phyloP scores from a whole-genome alignment of 306 rosid genomes.

The Rubus idaeus region DNA sequence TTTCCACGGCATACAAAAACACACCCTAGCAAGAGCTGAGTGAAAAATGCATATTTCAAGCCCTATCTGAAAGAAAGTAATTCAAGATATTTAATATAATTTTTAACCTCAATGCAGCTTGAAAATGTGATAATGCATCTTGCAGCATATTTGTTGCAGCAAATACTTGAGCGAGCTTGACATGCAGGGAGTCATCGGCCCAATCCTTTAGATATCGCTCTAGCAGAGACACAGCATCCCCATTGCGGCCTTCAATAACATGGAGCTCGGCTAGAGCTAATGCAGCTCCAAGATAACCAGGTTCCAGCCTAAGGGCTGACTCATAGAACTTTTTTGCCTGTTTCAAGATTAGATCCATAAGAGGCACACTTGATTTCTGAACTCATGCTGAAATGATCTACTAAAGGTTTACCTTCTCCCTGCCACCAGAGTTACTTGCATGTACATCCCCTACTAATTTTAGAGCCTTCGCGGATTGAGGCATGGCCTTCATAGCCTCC shows the following conservation, averaged over 20 bases:
- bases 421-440: constrained; percentile 87
- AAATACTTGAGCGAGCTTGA: constrained; percentile 95
- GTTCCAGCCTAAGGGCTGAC: constrained; percentile 98
- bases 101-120: constrained; percentile 81
- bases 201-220: constrained; percentile 96
- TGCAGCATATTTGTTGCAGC: constrained; percentile 91
- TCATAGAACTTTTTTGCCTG: constrained; percentile 97
- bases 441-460: constrained; percentile 97
- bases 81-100: not conserved
- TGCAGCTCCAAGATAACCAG: constrained; percentile 99
- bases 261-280: constrained; percentile 98
- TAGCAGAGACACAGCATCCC: constrained; percentile 86
- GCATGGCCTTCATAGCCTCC: constrained; percentile 99
- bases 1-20: not conserved
- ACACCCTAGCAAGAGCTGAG: constrained; percentile 2
- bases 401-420: constrained; percentile 71
- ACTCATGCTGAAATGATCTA: constrained; percentile 21
- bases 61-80: constrained; percentile 7
- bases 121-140: constrained; percentile 94
- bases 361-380: constrained; percentile 23
- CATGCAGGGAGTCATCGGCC: constrained; percentile 99
- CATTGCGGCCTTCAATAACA: constrained; percentile 92
- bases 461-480: constrained; percentile 97
- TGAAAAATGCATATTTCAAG: constrained; percentile 18
- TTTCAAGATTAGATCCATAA: constrained; percentile 29